Evolutionary conservation across 108 stramenopile species (phyloP), one percentile per base, ranked within the genome.

Genomic region (Hondaea fermentalgiana): DNA sequence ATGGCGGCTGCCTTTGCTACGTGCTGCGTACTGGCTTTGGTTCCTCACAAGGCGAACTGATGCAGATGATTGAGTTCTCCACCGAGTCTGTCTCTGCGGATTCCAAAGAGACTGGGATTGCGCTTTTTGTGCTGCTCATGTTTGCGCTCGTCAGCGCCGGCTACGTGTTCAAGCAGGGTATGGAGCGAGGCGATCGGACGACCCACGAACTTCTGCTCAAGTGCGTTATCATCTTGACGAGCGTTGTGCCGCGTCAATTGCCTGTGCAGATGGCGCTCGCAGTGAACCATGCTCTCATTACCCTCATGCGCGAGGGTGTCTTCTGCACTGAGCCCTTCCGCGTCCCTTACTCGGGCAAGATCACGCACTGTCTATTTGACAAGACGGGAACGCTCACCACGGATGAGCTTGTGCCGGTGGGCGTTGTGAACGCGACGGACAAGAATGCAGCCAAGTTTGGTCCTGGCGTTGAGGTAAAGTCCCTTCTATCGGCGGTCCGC

Each of bases 291-390:
- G 95, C 95, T 87, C 94, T 99, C 45, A 90, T 94, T 12, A 94
- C 96, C 72, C 92, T 99, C 51, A 92, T 91, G 64, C 88, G 93
- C 72, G 95, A 90, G 72, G 91, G 93, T 49, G 92, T 99, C 28
- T 98, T 94, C 93, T 99, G 98, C 92, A 98, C 98, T 3, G 98
- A 99, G 91, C 97, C 96, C 44, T 98, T 95, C 88, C 96, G 98
- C 21, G 97, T 99, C 60, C 97, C 98, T 16, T 88, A 96, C 57
- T 97, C 97, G 5, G 98, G 98, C 0, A 94, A 95, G 60, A 93
- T 98, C 10, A 95, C 97, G 87, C 88, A 93, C 21, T 98, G 97
- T 88, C 96, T 96, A 87, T 99, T 99, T 89, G 98, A 99, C 90
- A 98, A 98, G 91, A 99, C 99, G 14, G 98, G 98, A 5, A 99